Evolutionary conservation across 768 basidiomycete species (phyloP).

Genomic region (Calocybe gangraenosa): DNA sequence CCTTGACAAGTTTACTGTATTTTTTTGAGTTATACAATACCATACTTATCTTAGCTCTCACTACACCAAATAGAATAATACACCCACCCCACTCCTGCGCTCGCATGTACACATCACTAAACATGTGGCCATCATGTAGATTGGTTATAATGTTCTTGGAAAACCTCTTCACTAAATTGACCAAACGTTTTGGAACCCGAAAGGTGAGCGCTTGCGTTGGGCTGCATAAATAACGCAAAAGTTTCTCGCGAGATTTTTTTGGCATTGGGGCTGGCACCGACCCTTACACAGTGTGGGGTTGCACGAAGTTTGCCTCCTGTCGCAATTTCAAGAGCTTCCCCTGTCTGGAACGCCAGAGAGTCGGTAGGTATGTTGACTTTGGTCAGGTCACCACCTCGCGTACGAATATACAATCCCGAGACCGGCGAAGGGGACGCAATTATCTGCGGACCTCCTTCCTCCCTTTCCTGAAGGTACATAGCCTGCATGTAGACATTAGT

Average conservation of each 20-base stretch:
- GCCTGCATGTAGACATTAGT: conserved; percentile 44
- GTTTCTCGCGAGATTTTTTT: conserved; percentile 76
- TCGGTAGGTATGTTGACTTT: conserved; percentile 85
- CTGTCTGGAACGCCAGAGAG: conserved; percentile 94
- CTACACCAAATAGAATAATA: conserved; percentile 20
- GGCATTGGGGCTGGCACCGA: conserved; percentile 45
- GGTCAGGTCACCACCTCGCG: conserved; percentile 69
- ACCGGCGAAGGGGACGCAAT: conserved; percentile 67
- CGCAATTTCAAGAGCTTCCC: conserved; percentile 90
- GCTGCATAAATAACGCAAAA: conserved; percentile 87
- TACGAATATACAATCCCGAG: conserved; percentile 90
- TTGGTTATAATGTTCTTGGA: conserved; percentile 50
- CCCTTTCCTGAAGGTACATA: conserved; percentile 67
- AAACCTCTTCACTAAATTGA: conserved; percentile 80
- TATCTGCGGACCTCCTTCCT: conserved; percentile 33
- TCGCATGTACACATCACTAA: not conserved
- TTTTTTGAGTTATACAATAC: not conserved
- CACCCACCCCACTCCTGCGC: conserved; percentile 4
- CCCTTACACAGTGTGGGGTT: conserved; percentile 92
- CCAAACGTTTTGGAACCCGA: conserved; percentile 78
- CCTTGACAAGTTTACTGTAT: conserved; percentile 17
- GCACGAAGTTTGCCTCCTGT: conserved; percentile 79
- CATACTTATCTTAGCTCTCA: not conserved
- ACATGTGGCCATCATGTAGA: conserved; percentile 19
- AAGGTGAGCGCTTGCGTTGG: conserved; percentile 74